Evolutionary conservation across 495 filamentous ascomycete genomes (phyloP).

Genomic region (Annulohypoxylon nitens): DNA sequence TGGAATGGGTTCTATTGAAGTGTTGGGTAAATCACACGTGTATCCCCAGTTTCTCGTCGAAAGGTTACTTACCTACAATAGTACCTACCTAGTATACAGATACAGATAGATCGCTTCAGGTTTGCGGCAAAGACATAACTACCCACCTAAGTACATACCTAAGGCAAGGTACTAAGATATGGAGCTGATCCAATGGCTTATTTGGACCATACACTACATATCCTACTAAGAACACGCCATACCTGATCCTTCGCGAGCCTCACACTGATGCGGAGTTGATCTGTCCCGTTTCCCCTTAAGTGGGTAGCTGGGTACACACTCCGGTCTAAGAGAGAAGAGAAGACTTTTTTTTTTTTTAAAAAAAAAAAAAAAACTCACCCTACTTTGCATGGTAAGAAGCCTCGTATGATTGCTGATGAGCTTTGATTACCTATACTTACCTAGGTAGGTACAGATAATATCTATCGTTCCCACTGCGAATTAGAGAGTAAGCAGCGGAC

Average conservation of each 20-base stretch:
- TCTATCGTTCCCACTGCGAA: neutral
- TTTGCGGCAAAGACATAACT: neutral
- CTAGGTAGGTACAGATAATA: neutral
- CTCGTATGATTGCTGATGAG: constrained; percentile 24
- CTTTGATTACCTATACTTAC: neutral
- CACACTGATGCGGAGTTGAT: constrained; percentile 1
- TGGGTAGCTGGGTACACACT: neutral
- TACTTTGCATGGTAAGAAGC: neutral
- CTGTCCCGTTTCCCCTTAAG: neutral
- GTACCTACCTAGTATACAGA: too few species aligned
- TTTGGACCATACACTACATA: neutral
- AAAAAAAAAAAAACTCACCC: neutral
- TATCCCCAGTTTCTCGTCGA: neutral
- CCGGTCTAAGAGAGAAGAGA: neutral
- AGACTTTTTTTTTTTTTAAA: neutral
- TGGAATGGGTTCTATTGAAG: neutral
- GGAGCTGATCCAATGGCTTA: neutral
- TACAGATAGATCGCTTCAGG: neutral
- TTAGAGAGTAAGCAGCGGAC: constrained; percentile 13
- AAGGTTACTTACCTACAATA: too few species aligned
- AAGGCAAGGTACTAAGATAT: neutral
- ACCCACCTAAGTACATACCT: neutral
- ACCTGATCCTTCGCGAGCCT: constrained; percentile 1
- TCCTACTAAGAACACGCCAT: constrained; percentile 11
- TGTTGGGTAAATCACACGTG: neutral